Conservation (phyloP, 2,329 filamentous ascomycete species). For the Pleomassaria siparia region DNA sequence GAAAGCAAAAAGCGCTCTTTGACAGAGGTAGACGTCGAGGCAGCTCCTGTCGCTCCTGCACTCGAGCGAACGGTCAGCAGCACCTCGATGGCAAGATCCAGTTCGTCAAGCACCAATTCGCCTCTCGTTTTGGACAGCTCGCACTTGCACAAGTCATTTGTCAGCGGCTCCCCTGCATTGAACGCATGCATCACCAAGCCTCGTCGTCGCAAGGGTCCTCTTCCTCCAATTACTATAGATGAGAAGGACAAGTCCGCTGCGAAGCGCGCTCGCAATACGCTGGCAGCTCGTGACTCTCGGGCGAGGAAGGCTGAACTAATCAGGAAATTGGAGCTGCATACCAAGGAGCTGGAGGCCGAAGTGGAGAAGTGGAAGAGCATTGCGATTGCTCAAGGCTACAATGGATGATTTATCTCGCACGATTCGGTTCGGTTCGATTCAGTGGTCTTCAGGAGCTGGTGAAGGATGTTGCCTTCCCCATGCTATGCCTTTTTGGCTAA, state of each 20-base stretch:
- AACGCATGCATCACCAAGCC: constrained; percentile 71
- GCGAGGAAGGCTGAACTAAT: constrained; percentile 80
- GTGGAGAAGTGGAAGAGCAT: constrained; percentile 47
- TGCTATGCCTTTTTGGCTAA: constrained; percentile 29
- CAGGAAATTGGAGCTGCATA: constrained; percentile 72
- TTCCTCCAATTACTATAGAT: constrained; percentile 78
- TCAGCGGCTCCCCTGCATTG: constrained; percentile 54
- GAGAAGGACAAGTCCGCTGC: constrained; percentile 73
- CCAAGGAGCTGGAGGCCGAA: constrained; percentile 65
- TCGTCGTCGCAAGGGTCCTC: constrained; percentile 77
- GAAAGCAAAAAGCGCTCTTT: too few species aligned
- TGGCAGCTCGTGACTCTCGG: constrained; percentile 90
- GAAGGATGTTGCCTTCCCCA: constrained; percentile 28
- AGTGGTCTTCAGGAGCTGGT: constrained; percentile 40
- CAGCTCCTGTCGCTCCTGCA: constrained; percentile 25
- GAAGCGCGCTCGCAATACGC: constrained; percentile 92
- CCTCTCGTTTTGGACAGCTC: constrained; percentile 39
- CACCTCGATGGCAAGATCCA: constrained; percentile 39
- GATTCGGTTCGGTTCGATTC: constrained; percentile 28
- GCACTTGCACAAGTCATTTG: constrained; percentile 45
- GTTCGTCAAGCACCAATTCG: constrained; percentile 39
- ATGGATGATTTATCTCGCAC: constrained; percentile 34
- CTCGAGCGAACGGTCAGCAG: constrained; percentile 47
- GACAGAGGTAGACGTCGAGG: too few species aligned
- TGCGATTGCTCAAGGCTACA: constrained; percentile 42